Evolutionary conservation across 352 stramenopile genomes (phyloP).

Genomic region (Phytophthora cactorum): DNA sequence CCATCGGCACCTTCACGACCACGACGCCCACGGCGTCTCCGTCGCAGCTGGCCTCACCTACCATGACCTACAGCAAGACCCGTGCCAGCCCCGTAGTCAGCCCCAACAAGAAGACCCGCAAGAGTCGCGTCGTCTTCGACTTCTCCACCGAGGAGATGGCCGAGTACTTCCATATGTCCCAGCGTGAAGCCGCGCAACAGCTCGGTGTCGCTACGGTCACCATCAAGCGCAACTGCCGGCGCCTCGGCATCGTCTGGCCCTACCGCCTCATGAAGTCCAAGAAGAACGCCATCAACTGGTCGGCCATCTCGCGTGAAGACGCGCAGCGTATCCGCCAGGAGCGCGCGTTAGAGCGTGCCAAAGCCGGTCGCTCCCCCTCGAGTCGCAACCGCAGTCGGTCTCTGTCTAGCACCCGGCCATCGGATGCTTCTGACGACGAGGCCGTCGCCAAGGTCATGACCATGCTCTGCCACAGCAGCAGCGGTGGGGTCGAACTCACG

Average conservation of each 20-base stretch:
- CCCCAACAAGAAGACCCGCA: conserved; percentile 41
- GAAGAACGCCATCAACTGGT: conserved; percentile 45
- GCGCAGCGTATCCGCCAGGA: conserved; percentile 43
- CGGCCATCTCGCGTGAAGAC: conserved; percentile 46
- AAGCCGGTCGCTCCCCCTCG: conserved; percentile 35
- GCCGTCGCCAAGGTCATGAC: conserved; percentile 38
- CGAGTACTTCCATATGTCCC: conserved; percentile 66
- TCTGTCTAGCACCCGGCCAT: conserved; percentile 12
- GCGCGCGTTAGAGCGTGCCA: conserved; percentile 38
- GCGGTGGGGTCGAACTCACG: conserved; percentile 27
- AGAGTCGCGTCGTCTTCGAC: conserved; percentile 62
- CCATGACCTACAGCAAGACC: conserved; percentile 13
- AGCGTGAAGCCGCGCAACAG: conserved; percentile 56
- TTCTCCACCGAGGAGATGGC: conserved; percentile 61
- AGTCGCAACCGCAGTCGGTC: conserved; percentile 24
- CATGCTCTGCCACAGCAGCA: conserved; percentile 21
- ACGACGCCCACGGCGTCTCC: conserved; percentile 6
- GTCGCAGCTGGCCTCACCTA: conserved; percentile 25
- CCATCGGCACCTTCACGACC: conserved; percentile 12
- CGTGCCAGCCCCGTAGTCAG: conserved; percentile 19
- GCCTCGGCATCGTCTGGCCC: conserved; percentile 63
- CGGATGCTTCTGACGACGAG: conserved; percentile 24
- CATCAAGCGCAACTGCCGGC: conserved; percentile 67
- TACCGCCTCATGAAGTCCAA: conserved; percentile 64
- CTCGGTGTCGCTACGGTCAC: conserved; percentile 67